Conservation (phyloP, 2,329 filamentous ascomycete genomes). For the Ambrosiella cleistominuta region DNA sequence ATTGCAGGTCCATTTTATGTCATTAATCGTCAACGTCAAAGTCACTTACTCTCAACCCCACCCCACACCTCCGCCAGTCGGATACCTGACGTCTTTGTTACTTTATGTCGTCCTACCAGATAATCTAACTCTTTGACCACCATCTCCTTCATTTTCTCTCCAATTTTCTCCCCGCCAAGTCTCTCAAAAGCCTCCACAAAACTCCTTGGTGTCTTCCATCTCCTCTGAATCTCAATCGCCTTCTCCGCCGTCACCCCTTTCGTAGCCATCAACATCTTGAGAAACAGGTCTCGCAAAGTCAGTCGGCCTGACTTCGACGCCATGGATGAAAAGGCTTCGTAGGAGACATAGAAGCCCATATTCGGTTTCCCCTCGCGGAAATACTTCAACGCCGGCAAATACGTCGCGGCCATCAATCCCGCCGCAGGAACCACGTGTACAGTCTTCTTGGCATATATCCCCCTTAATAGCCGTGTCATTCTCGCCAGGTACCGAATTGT, state of each 20-base stretch:
- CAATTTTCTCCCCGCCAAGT: conserved; percentile 25
- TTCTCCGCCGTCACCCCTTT: conserved; percentile 60
- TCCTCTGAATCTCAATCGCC: conserved; percentile 59
- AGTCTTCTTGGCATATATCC: conserved; percentile 40
- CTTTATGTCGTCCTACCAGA: conserved; percentile 50
- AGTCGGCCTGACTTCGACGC: conserved; percentile 60
- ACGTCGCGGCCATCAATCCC: conserved; percentile 45
- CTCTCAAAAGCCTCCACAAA: conserved; percentile 52
- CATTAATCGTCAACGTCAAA: conserved; percentile 14
- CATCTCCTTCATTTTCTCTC: conserved; percentile 38
- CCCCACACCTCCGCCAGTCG: conserved; percentile 61
- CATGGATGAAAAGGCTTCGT: conserved; percentile 52
- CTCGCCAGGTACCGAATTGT: conserved; percentile 57
- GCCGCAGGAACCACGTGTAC: conserved; percentile 49
- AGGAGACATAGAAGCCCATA: conserved; percentile 44
- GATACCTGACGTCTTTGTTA: conserved; percentile 45
- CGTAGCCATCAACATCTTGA: conserved; percentile 78
- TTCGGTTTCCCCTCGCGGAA: conserved; percentile 35
- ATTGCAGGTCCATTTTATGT: neutral
- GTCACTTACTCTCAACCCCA: conserved; percentile 13
- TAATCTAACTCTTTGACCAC: conserved; percentile 38
- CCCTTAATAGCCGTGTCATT: conserved; percentile 52
- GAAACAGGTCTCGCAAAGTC: conserved; percentile 54
- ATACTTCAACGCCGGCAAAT: conserved; percentile 43
- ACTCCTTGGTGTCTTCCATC: conserved; percentile 57